Evolutionary conservation across 2,329 filamentous ascomycete genomes (phyloP).

Genomic region (Clarireedia sp.): DNA sequence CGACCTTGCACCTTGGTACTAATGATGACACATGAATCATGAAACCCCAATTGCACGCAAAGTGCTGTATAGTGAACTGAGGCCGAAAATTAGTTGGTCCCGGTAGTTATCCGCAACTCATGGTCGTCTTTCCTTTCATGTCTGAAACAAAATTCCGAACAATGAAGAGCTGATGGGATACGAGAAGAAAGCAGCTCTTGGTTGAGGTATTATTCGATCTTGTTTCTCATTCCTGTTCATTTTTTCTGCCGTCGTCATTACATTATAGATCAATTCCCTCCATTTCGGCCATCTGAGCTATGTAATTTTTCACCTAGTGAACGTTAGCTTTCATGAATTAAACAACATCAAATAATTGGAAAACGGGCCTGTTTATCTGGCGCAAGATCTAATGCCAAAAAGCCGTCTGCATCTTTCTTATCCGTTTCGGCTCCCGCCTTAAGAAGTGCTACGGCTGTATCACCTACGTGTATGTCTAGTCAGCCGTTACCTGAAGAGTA

Average conservation of each 20-base stretch:
- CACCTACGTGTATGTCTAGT: constrained; percentile 41
- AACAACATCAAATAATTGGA: background rate
- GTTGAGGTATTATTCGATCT: too few species aligned
- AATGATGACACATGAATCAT: too few species aligned
- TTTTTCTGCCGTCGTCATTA: background rate
- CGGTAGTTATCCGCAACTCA: too few species aligned
- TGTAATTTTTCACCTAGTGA: constrained; percentile 16
- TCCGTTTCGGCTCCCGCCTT: constrained; percentile 78
- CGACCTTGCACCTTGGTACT: too few species aligned
- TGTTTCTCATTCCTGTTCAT: too few species aligned
- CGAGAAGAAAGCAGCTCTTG: too few species aligned
- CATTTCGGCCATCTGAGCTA: constrained; percentile 9
- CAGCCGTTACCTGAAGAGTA: background rate
- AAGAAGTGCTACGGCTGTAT: constrained; percentile 73
- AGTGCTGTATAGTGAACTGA: too few species aligned
- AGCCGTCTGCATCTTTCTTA: constrained; percentile 65
- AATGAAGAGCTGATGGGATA: too few species aligned
- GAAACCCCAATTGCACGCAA: too few species aligned
- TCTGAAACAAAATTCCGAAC: too few species aligned
- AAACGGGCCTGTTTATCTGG: constrained; percentile 71
- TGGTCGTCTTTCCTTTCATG: too few species aligned
- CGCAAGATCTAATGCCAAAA: constrained; percentile 68
- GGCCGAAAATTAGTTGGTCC: too few species aligned
- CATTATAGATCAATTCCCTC: constrained; percentile 8
- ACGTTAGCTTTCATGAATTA: constrained; percentile 1